These are phyloP conservation scores for Arthonia radiata DNA, from an alignment of 495 filamentous ascomycete species.

Conservation along the genomic window DNA sequence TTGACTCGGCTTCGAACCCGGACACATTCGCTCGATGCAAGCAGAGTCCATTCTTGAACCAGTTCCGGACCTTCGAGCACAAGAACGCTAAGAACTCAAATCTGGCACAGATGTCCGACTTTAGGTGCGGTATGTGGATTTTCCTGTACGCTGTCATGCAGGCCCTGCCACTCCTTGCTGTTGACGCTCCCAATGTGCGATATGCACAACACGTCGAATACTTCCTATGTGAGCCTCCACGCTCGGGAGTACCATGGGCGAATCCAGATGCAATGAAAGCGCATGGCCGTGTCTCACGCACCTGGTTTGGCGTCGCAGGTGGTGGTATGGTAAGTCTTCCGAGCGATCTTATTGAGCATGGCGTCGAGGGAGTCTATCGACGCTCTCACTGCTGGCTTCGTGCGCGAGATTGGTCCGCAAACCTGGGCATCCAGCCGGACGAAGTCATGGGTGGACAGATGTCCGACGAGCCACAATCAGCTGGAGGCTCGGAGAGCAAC, in stretches of 20 bases:
- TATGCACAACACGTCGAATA: slow-evolving; percentile 74
- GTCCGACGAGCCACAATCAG: too few relatives aligned
- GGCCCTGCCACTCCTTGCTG: slow-evolving; percentile 65
- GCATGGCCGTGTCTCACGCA: slow-evolving; percentile 13
- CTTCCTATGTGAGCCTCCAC: slow-evolving; percentile 80
- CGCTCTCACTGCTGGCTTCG: slow-evolving; percentile 80
- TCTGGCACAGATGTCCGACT: slow-evolving; percentile 46
- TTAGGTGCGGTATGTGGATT: slow-evolving; percentile 73
- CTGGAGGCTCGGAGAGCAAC: too few relatives aligned
- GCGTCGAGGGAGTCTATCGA: slow-evolving; percentile 72
- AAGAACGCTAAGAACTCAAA: slow-evolving; percentile 46
- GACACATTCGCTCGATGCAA: slow-evolving; percentile 28
- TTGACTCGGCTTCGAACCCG: slow-evolving; percentile 53
- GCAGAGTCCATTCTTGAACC: slow-evolving; percentile 42
- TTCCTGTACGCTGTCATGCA: slow-evolving; percentile 85
- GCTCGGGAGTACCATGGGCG: slow-evolving; percentile 57
- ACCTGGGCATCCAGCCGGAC: too few relatives aligned
- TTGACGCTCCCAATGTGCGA: slow-evolving; percentile 59
- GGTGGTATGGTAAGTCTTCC: slow-evolving; percentile 55
- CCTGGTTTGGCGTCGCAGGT: slow-evolving; percentile 59
- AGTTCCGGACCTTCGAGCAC: slow-evolving; percentile 63
- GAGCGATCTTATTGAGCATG: slow-evolving; percentile 61
- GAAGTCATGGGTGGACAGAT: too few relatives aligned
- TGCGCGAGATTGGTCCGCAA: slow-evolving; percentile 46
- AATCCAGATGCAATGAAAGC: slow-evolving; percentile 31